These are phyloP conservation scores for Abortiporus biennis DNA, from an alignment of 1,284 basidiomycete genomes.

Conservation along the genomic window DNA sequence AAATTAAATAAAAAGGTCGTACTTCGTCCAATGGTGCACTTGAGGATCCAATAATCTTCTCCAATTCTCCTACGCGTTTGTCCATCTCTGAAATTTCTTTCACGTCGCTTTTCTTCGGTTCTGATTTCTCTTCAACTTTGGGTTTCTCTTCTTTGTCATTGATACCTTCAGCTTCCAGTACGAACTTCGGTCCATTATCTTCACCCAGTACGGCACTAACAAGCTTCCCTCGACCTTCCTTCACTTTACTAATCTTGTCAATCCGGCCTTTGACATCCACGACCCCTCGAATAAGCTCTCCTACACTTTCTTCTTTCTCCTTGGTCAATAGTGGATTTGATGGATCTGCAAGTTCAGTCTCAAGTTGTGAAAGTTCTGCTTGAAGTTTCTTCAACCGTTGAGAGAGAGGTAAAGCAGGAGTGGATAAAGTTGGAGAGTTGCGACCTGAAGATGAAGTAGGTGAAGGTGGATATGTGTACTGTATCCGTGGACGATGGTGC, in stretches of 20 bases:
- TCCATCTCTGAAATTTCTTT: conserved; percentile 68
- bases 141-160: conserved; percentile 16
- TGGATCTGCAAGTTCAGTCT: conserved; percentile 65
- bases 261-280: conserved; percentile 66
- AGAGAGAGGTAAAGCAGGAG: conserved; percentile 39
- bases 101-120: conserved; percentile 20
- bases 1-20: conserved; percentile 13
- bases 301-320: conserved; percentile 50
- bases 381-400: conserved; percentile 58
- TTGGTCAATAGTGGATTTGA: conserved; percentile 53
- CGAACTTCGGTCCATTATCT: conserved; percentile 18
- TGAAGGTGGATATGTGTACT: conserved; percentile 66
- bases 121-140: conserved; percentile 11
- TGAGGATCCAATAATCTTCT: conserved; percentile 74
- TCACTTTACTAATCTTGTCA: conserved; percentile 57
- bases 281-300: conserved; percentile 67
- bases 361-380: conserved; percentile 57
- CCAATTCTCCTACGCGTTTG: conserved; percentile 71
- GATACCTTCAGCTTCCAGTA: conserved; percentile 6
- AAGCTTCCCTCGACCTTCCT: conserved; percentile 61
- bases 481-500: conserved; percentile 39
- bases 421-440: conserved; percentile 16
- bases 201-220: conserved; percentile 56
- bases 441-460: conserved; percentile 35
- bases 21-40: conserved; percentile 72